Conservation (phyloP, 495 filamentous ascomycete species). For the Penicillium taxi region DNA sequence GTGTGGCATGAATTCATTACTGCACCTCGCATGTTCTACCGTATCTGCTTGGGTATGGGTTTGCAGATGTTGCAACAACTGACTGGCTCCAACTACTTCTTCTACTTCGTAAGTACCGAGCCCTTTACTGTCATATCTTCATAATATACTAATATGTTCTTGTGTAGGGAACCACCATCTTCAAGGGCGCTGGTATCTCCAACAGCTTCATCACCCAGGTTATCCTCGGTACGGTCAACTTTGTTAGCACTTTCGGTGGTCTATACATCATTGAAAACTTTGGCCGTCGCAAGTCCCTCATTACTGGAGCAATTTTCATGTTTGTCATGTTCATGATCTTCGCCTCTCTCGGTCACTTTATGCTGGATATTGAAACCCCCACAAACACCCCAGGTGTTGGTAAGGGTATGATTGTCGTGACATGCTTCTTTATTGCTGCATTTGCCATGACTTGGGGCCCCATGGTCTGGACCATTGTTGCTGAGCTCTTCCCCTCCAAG, state of each 20-base stretch:
- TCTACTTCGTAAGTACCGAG: slow-evolving; percentile 62
- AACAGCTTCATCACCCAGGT: slow-evolving; percentile 66
- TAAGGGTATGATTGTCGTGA: slow-evolving; percentile 66
- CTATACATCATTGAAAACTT: slow-evolving; percentile 64
- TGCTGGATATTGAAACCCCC: slow-evolving; percentile 47
- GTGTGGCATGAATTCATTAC: slow-evolving; percentile 63
- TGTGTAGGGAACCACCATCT: slow-evolving; percentile 66
- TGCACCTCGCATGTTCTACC: slow-evolving; percentile 64
- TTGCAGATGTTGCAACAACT: slow-evolving; percentile 66
- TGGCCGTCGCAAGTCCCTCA: slow-evolving; percentile 60
- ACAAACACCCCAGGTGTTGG: slow-evolving; percentile 53
- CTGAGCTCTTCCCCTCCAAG: slow-evolving; percentile 70
- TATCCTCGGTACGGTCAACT: slow-evolving; percentile 68
- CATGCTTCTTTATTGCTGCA: slow-evolving; percentile 53
- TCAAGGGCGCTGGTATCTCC: slow-evolving; percentile 58
- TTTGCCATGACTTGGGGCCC: slow-evolving; percentile 69
- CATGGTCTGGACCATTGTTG: slow-evolving; percentile 68
- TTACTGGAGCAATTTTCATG: slow-evolving; percentile 60
- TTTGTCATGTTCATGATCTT: slow-evolving; percentile 65
- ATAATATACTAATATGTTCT: slow-evolving; percentile 11
- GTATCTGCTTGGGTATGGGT: slow-evolving; percentile 57
- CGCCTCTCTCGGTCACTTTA: slow-evolving; percentile 58
- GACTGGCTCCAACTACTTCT: slow-evolving; percentile 66
- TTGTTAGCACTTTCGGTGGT: slow-evolving; percentile 61
- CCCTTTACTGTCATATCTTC: slow-evolving; percentile 23